A percentile compares a stretch with the other conserved stretches of the same genome.
Conservation (phyloP, 2,329 filamentous ascomycete species). For the Aureobasidium sp. region DNA sequence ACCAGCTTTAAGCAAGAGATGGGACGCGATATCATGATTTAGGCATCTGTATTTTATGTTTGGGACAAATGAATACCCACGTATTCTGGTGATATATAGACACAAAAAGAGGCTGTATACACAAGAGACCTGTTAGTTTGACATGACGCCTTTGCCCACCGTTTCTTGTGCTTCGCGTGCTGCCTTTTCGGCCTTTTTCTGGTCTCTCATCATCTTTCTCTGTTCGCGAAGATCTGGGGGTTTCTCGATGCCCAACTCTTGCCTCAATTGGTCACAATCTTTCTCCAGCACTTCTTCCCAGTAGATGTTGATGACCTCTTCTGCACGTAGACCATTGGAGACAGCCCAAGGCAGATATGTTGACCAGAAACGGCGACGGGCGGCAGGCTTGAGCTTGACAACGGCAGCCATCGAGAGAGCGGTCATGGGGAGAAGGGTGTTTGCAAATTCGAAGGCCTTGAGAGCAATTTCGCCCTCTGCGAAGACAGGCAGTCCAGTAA, state of each 20-base stretch:
- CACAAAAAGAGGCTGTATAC: conserved; percentile 12
- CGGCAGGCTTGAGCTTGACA: conserved; percentile 55
- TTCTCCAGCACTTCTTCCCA: conserved; percentile 93
- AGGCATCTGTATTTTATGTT: background rate
- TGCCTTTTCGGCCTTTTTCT: conserved; percentile 59
- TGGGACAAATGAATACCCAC: background rate
- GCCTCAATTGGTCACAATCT: conserved; percentile 69
- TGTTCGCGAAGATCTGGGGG: conserved; percentile 80
- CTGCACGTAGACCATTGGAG: conserved; percentile 65
- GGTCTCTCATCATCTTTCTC: conserved; percentile 61
- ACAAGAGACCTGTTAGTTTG: conserved; percentile 8
- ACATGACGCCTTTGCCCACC: conserved; percentile 17
- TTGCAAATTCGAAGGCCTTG: conserved; percentile 95
- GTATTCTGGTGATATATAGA: conserved; percentile 11
- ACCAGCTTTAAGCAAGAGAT: conserved; percentile 45
- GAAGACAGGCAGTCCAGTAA: conserved; percentile 83
- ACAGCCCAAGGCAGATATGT: conserved; percentile 89
- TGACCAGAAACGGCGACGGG: conserved; percentile 60
- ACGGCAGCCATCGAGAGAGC: conserved; percentile 73
- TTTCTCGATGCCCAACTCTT: conserved; percentile 72
- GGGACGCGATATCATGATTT: conserved; percentile 1
- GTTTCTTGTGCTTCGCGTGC: conserved; percentile 22
- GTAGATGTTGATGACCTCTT: conserved; percentile 89
- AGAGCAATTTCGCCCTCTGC: conserved; percentile 96
- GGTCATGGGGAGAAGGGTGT: conserved; percentile 92